phyloP scores from a whole-genome alignment of 108 stramenopile species.

The Pseudonitzschia multiseries region DNA sequence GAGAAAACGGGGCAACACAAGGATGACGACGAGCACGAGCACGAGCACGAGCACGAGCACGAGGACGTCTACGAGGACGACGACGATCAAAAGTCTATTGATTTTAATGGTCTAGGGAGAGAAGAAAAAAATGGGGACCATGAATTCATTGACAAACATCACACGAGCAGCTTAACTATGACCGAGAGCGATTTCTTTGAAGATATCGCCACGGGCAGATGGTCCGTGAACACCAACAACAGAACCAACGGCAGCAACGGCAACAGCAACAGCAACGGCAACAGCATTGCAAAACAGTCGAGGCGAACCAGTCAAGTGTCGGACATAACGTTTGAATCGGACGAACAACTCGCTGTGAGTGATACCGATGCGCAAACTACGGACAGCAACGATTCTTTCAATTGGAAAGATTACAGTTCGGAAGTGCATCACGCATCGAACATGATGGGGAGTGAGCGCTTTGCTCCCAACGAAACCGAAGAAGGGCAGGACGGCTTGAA shows the following conservation, averaged over 20 bases:
- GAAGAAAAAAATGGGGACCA: neutral
- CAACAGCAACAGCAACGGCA: neutral
- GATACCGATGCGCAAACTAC: neutral
- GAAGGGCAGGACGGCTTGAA: neutral
- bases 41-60: too few species aligned
- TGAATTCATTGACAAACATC: neutral
- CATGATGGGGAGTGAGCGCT: neutral
- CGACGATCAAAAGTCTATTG: neutral
- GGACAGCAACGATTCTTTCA: neutral
- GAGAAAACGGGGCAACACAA: too few species aligned
- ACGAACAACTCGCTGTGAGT: neutral
- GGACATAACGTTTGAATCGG: neutral
- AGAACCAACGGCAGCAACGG: neutral
- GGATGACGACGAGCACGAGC: too few species aligned
- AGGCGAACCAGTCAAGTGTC: neutral
- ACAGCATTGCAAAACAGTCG: neutral
- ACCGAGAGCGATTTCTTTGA: neutral
- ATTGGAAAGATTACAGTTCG: neutral
- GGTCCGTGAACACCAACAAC: neutral
- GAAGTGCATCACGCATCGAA: neutral
- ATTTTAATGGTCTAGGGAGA: neutral
- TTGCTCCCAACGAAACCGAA: neutral
- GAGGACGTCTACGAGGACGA: too few species aligned
- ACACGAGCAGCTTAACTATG: neutral
- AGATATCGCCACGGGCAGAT: neutral